A percentile compares a stretch with the other conserved stretches of the same genome.
Evolutionary conservation across 2,329 filamentous ascomycete genomes (phyloP).

Genomic region (Colletotrichum sojae): DNA sequence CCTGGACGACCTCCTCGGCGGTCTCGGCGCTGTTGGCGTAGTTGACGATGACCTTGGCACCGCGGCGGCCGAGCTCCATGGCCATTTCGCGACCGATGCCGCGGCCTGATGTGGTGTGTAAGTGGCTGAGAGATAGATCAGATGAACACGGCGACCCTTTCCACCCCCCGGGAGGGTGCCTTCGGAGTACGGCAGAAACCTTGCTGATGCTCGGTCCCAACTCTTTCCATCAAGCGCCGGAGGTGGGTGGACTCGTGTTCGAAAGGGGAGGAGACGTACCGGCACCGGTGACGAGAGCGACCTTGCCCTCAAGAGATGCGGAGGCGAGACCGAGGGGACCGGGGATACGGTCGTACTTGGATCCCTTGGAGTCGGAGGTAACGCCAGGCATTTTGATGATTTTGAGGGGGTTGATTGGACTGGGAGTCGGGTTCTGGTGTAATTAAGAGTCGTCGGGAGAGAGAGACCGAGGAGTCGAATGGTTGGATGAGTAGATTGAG

Average conservation of each 20-base stretch:
- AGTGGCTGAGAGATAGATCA: background rate
- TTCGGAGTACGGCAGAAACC: background rate
- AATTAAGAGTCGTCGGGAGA: slow-evolving; percentile 15
- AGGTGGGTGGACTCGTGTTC: background rate
- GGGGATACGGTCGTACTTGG: slow-evolving; percentile 55
- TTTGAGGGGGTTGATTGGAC: background rate
- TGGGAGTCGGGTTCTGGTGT: background rate
- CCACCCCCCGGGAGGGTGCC: too few species aligned
- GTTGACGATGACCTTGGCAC: slow-evolving; percentile 72
- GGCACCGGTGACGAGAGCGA: slow-evolving; percentile 84
- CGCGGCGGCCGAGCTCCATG: slow-evolving; percentile 68
- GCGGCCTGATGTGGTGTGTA: slow-evolving; percentile 55
- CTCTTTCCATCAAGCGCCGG: background rate
- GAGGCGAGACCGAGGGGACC: slow-evolving; percentile 56
- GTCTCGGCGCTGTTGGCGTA: slow-evolving; percentile 70
- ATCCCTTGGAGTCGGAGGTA: slow-evolving; percentile 42
- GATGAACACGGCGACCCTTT: slow-evolving; percentile 24
- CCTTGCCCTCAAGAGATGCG: slow-evolving; percentile 83
- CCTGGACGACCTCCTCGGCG: slow-evolving; percentile 67
- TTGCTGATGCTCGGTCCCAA: background rate
- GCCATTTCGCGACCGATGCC: slow-evolving; percentile 73
- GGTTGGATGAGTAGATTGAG: slow-evolving; percentile 22
- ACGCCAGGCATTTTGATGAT: slow-evolving; percentile 51
- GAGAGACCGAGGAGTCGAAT: slow-evolving; percentile 26
- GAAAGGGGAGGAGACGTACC: slow-evolving; percentile 48